Conservation (phyloP, 2,329 filamentous ascomycete genomes). For the Trichoderma aggressivum region DNA sequence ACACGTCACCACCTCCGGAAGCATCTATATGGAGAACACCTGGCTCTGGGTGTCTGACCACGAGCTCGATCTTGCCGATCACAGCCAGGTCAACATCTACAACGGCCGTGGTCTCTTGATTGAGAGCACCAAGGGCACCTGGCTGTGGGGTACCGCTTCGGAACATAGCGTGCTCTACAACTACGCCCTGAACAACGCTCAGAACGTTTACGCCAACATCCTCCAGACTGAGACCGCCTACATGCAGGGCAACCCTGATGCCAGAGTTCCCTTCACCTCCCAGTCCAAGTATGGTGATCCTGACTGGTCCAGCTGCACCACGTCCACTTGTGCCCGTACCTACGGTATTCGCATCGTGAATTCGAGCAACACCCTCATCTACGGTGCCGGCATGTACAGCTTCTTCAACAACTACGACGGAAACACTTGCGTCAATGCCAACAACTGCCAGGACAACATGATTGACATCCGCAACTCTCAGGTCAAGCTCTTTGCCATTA, state of each 20-base stretch:
- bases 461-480: constrained; percentile 67
- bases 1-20: constrained; percentile 59
- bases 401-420: constrained; percentile 83
- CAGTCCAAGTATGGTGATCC: constrained; percentile 63
- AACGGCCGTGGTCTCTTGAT: constrained; percentile 81
- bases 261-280: constrained; percentile 60
- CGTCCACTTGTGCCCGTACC: constrained; percentile 63
- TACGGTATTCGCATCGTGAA: constrained; percentile 72
- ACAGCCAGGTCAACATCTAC: constrained; percentile 81
- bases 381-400: constrained; percentile 72
- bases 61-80: constrained; percentile 71
- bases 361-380: constrained; percentile 65
- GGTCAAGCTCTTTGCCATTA: constrained; percentile 65
- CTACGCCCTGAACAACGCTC: constrained; percentile 76
- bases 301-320: constrained; percentile 59
- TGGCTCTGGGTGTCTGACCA: constrained; percentile 93
- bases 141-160: constrained; percentile 75
- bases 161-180: constrained; percentile 71
- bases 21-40: constrained; percentile 80
- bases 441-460: constrained; percentile 76
- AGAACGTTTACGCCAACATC: constrained; percentile 75
- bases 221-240: constrained; percentile 91
- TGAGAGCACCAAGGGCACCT: constrained; percentile 70
- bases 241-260: constrained; percentile 79
- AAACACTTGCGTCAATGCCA: constrained; percentile 57